A percentile compares a stretch with the other conserved stretches of the same genome.
These are phyloP conservation scores for Penicillium pulvis DNA, from an alignment of 495 filamentous ascomycete species.

Conservation along the genomic window DNA sequence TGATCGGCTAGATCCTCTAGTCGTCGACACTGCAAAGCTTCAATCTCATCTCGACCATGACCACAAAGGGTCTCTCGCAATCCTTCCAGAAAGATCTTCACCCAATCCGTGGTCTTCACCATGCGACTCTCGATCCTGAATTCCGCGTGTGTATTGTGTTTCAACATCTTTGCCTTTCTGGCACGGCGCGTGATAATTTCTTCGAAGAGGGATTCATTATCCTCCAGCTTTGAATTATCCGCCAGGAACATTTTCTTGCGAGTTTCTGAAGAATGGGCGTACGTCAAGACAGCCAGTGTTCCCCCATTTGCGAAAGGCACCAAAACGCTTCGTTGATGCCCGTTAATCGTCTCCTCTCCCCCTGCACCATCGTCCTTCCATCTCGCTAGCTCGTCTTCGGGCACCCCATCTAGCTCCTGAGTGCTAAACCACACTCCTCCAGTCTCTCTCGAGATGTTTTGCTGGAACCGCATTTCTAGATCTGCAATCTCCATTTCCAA, in stretches of 20 bases:
- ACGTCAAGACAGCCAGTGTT: neutral
- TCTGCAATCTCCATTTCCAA: neutral
- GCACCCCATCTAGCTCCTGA: neutral
- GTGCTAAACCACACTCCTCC: neutral
- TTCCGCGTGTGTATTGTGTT: neutral
- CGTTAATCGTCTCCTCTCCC: neutral
- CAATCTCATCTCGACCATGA: neutral
- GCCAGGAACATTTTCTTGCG: neutral
- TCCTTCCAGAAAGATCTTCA: neutral
- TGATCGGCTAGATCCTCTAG: neutral
- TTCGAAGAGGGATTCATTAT: neutral
- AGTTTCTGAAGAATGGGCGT: neutral
- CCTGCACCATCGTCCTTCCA: neutral
- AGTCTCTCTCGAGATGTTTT: neutral
- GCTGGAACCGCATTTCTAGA: neutral
- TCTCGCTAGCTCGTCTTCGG: neutral
- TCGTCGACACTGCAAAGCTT: neutral
- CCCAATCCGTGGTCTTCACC: neutral
- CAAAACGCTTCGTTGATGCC: neutral
- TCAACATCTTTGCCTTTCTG: neutral
- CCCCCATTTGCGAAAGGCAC: neutral
- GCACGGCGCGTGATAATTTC: neutral
- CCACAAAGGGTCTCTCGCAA: neutral
- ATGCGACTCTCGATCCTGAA: neutral
- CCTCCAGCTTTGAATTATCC: neutral